Evolutionary conservation across 495 filamentous ascomycete species (phyloP).

Genomic region (Venustampulla echinocandica): DNA sequence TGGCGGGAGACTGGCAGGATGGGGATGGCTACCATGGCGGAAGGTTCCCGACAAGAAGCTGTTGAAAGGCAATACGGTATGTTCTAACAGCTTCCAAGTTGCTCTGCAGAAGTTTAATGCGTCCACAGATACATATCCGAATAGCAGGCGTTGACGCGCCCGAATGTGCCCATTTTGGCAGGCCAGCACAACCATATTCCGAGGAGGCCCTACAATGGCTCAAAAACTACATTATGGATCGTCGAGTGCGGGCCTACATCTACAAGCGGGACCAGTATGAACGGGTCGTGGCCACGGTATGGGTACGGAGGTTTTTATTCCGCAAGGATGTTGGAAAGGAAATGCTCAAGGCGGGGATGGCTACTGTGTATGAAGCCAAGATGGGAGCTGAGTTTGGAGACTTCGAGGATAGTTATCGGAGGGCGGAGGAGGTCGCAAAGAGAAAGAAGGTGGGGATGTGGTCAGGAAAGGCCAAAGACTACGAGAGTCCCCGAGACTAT

Average conservation of each 20-base stretch:
- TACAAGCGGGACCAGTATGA: constrained; percentile 87
- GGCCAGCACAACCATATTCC: constrained; percentile 73
- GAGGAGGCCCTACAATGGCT: constrained; percentile 76
- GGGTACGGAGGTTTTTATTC: constrained; percentile 53
- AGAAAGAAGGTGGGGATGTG: constrained; percentile 67
- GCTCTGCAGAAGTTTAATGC: constrained; percentile 1
- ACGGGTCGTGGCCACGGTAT: constrained; percentile 79
- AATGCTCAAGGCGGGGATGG: constrained; percentile 76
- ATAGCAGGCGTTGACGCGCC: constrained; percentile 90
- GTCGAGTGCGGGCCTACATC: constrained; percentile 70
- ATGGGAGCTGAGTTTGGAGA: constrained; percentile 75
- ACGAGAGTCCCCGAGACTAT: constrained; percentile 79
- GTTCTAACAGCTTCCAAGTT: constrained; percentile 20
- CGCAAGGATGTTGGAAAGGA: constrained; percentile 77
- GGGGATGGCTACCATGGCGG: constrained; percentile 70
- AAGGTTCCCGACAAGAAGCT: constrained; percentile 58
- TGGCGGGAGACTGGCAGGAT: constrained; percentile 75
- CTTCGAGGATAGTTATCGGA: constrained; percentile 54
- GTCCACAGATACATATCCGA: constrained; percentile 63
- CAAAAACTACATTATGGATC: constrained; percentile 56
- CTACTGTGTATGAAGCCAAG: constrained; percentile 89
- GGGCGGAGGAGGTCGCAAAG: constrained; percentile 65
- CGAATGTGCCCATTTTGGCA: constrained; percentile 85
- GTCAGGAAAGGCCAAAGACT: constrained; percentile 43
- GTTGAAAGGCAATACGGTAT: constrained; percentile 68